Conservation (phyloP, 2,329 filamentous ascomycete species). For the Claviceps paspali region DNA sequence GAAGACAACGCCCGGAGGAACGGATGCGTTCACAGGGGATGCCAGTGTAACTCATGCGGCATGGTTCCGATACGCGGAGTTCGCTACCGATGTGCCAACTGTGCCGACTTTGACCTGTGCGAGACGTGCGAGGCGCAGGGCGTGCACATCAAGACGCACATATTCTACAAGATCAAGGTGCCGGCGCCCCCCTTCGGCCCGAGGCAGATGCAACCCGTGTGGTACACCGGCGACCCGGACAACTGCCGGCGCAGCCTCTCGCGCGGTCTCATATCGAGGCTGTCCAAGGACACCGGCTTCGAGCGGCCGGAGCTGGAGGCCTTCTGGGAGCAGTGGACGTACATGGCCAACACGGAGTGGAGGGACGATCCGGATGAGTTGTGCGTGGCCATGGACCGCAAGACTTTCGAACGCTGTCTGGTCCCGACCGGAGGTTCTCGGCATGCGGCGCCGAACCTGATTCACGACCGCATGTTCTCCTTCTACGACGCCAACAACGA, state of each 20-base stretch:
- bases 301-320: conserved; percentile 82
- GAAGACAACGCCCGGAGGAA: conserved; percentile 82
- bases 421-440: conserved; percentile 70
- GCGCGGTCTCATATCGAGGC: conserved; percentile 48
- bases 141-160: conserved; percentile 73
- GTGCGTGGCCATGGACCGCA: conserved; percentile 72
- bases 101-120: conserved; percentile 89
- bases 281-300: conserved; percentile 59
- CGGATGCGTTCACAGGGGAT: conserved; percentile 82
- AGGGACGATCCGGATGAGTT: conserved; percentile 64
- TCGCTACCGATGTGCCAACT: conserved; percentile 89
- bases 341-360: conserved; percentile 79
- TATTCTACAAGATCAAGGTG: conserved; percentile 92
- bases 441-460: conserved; percentile 67
- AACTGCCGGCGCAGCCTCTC: conserved; percentile 53
- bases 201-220: conserved; percentile 65
- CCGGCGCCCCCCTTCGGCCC: conserved; percentile 75
- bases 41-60: conserved; percentile 81
- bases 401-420: conserved; percentile 83
- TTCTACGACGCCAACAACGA: conserved; percentile 91
- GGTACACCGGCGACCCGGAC: conserved; percentile 78
- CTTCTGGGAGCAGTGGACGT: conserved; percentile 93
- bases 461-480: conserved; percentile 91
- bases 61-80: conserved; percentile 81
- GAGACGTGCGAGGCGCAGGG: conserved; percentile 75